Base-by-base conservation (phyloP, 495 filamentous ascomycete species). In the Elaphomyces granulatus region DNA sequence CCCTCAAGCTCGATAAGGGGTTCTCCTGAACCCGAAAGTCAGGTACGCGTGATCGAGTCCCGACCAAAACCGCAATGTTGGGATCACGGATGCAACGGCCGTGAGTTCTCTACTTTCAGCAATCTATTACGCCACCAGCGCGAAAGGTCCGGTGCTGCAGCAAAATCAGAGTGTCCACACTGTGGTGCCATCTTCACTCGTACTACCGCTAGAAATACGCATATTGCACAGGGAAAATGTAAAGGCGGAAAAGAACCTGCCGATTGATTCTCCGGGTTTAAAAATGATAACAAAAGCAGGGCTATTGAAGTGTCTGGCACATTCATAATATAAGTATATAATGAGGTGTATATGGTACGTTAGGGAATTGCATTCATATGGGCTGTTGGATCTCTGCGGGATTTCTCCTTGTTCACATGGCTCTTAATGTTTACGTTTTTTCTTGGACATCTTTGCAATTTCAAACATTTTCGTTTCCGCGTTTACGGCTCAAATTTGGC, bases 41-140 rank as follows among this genome's bases (percentile, higher is more conserved):
- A 74, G 37, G 74, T 82, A 3, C 70, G 82, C 37, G 72, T 87
- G 28, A 68, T 87, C 9, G 78, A 78, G 48, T 76, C 75, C 36
- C 74, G 83, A 41, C 83, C 83, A 6, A 87, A 87, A 58, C 86
- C 87, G 3, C 87, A 92, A 54, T 94, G 87, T 59, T 94, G 83
- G 83, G 87, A 94, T 35, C 87, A 94, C 48, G 87, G 86, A 7
- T 94, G 87, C 68, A 92, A 93, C 51, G 87, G 87, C 19, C 78
- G 87, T 12, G 81, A 90, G 49, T 94, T 94, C 54, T 92, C 84
- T 1, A 94, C 87, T 9, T 94, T 94, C 54, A 92, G 85, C 75
- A 94, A 94, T 55, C 72, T 94, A 0, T 68, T 94, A 3, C 72
- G 87, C 28, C 87, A 94, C 52, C 87, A 94, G 53, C 74, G 87